phyloP scores from a whole-genome alignment of 371 early-diverging fungal genomes.

The Dipsacomyces acuminosporus region DNA sequence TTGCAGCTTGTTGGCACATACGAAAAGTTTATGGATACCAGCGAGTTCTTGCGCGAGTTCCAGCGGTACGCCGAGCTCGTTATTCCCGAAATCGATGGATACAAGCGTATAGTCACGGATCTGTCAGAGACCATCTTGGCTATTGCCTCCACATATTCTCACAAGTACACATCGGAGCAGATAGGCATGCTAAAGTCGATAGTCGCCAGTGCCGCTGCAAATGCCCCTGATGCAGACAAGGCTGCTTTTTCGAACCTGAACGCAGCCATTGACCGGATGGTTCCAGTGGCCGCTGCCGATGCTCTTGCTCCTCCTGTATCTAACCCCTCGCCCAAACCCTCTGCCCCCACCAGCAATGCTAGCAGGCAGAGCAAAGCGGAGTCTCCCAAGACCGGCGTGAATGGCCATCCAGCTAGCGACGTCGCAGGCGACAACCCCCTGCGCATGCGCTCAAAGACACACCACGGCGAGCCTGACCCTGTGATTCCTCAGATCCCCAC shows the following conservation, averaged over 20 bases:
- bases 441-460: constrained; percentile 36
- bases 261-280: constrained; percentile 34
- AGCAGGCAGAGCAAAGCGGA: neutral
- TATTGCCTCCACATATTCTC: constrained; percentile 29
- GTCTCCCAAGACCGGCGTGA: too few species aligned
- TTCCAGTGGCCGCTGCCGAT: constrained; percentile 14
- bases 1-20: constrained; percentile 59
- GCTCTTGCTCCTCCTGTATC: neutral
- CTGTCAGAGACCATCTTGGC: constrained; percentile 23
- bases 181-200: constrained; percentile 20
- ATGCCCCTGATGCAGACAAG: constrained; percentile 20
- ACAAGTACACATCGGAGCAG: constrained; percentile 22
- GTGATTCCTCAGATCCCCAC: constrained; percentile 35
- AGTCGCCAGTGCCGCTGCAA: constrained; percentile 23
- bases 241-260: constrained; percentile 19
- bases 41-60: constrained; percentile 53
- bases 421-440: constrained; percentile 7
- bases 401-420: constrained; percentile 4
- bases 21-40: constrained; percentile 53
- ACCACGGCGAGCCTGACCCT: constrained; percentile 31
- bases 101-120: constrained; percentile 5
- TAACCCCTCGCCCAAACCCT: too few species aligned
- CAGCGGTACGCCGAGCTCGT: constrained; percentile 50
- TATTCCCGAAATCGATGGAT: constrained; percentile 17
- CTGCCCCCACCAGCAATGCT: neutral